Evolutionary conservation across 2,329 filamentous ascomycete species (phyloP), one percentile per base, ranked within the genome.

Genomic region (Claviceps humidiphila): DNA sequence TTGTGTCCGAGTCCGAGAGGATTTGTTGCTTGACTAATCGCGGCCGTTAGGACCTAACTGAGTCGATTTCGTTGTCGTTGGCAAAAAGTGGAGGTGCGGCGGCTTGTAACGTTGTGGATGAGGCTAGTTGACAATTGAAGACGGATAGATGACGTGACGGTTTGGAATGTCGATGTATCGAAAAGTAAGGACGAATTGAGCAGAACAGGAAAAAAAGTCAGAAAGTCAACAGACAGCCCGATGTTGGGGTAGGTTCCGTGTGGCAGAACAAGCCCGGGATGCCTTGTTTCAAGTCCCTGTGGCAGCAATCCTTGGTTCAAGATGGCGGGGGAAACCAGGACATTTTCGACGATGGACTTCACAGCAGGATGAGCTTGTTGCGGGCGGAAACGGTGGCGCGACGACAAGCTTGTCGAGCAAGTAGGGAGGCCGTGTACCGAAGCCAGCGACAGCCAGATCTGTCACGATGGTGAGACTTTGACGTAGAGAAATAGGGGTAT

Each of bases 281-380:
- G 22, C 43, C 43, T 42, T 51, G 56, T 59, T 58, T 57, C 55
- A 56, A 55, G 57, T 54, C 51, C 47, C 52, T 51, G 52, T 54
- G 51, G 52, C 50, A 46, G 51, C 40, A 53, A 54, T 56, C 54
- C 56, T 55, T 34, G 47, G 48, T 17, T 46, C 40, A 53, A 45
- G 41, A 52, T 46, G 54, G 51, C 51, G 50, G 54, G 53, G 53
- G 54, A 50, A 38, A 50, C 51, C 46, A 30, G 49, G 41, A 53
- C 57, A 57, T 54, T 40, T 48, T 49, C 14, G 43, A 40, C n/a
- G n/a, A 40, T 40, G 39, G 39, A 40, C 30, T 34, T 34, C 30
- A 34, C 30, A 34, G 30, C 30, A 34, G 30, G 30, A 34, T 34
- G 30, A 34, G 30, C 30, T 34, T 34, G 30, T 34, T 34, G 30